Conservation (phyloP, 495 filamentous ascomycete genomes). For the Astrothelium macrocarpum region DNA sequence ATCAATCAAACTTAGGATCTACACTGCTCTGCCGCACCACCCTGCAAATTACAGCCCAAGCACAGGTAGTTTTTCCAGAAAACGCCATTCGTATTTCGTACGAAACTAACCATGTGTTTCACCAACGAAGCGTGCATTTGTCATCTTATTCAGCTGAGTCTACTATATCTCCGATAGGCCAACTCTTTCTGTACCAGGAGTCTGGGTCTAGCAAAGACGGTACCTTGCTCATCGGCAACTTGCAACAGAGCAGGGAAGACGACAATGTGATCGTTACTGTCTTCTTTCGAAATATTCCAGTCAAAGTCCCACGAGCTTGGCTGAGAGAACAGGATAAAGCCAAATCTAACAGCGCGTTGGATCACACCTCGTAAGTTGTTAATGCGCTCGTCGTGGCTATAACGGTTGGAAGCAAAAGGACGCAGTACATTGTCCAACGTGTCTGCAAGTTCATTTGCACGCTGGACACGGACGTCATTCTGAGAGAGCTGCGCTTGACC, state of each 20-base stretch:
- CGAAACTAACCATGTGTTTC: background rate
- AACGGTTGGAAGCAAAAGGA: conserved; percentile 20
- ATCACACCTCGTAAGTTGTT: conserved; percentile 31
- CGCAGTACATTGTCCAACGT: conserved; percentile 23
- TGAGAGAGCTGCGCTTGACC: conserved; percentile 16
- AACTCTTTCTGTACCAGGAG: conserved; percentile 26
- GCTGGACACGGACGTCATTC: conserved; percentile 21
- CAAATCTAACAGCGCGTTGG: conserved; percentile 29
- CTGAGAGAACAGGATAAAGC: conserved; percentile 33
- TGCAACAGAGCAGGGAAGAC: conserved; percentile 32
- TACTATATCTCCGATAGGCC: background rate
- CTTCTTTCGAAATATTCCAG: conserved; percentile 15
- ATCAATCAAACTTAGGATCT: background rate
- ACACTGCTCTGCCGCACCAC: background rate
- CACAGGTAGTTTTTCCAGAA: background rate
- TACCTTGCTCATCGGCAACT: conserved; percentile 24
- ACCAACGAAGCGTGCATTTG: background rate
- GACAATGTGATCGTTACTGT: conserved; percentile 22
- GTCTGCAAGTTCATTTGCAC: conserved; percentile 15
- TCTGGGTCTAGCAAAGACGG: conserved; percentile 14
- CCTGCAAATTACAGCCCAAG: background rate
- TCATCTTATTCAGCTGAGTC: background rate
- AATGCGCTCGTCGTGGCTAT: conserved; percentile 17
- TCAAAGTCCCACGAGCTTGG: conserved; percentile 29
- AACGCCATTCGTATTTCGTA: background rate